Percentiles rank a stretch among this genome's conserved stretches.
Evolutionary conservation across 176 grass and related monocot species (phyloP).

Genomic region (Sorghum bicolor): DNA sequence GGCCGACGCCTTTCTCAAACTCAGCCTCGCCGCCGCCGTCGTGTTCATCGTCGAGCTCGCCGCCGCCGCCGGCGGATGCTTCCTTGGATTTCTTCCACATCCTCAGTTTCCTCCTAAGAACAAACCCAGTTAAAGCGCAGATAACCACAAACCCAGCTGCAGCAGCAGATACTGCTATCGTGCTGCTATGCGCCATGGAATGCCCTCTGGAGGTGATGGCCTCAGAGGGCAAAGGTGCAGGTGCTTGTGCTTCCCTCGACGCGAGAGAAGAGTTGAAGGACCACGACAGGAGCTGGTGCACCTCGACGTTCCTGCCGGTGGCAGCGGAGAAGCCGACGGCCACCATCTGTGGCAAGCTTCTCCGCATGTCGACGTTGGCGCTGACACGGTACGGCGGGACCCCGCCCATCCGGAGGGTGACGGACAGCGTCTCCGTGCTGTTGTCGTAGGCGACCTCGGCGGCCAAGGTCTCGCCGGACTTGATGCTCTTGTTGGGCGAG

Average conservation of each 20-base stretch:
- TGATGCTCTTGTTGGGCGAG: background rate
- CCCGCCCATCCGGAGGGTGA: background rate
- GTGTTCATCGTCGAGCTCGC: background rate
- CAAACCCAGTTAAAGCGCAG: slow-evolving; percentile 10
- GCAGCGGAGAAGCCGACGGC: slow-evolving; percentile 43
- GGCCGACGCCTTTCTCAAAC: slow-evolving; percentile 12
- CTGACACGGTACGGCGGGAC: background rate
- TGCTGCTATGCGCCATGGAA: background rate
- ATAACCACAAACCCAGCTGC: background rate
- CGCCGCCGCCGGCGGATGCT: background rate
- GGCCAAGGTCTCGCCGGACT: background rate
- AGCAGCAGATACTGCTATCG: background rate
- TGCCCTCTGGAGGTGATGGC: background rate
- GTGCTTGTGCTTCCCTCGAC: background rate
- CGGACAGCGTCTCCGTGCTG: background rate
- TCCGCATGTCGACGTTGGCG: background rate
- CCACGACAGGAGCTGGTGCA: slow-evolving; percentile 34
- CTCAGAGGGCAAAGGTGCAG: background rate
- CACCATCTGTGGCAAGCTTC: slow-evolving; percentile 10
- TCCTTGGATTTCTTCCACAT: background rate
- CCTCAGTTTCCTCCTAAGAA: background rate
- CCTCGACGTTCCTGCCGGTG: background rate
- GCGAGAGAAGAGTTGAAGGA: slow-evolving; percentile 23
- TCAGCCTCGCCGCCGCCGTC: background rate
- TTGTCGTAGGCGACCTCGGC: slow-evolving; percentile 29